Base-by-base conservation (phyloP, 169 alveolate species). In the Hammondia hammondi region DNA sequence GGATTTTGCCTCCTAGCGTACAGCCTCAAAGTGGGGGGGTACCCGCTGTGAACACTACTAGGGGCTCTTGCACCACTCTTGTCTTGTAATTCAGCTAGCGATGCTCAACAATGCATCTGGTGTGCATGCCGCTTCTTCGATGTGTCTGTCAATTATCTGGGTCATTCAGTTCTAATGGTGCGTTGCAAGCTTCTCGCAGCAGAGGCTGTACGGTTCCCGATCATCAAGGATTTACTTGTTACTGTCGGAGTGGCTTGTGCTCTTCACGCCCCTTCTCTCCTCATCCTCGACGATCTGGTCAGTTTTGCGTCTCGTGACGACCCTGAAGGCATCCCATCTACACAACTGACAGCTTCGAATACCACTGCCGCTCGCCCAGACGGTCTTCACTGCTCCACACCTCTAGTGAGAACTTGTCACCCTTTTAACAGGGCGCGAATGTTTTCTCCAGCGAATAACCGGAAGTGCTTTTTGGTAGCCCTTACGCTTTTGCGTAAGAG, bases 271-370 rank as follows among this genome's bases (percentile, higher is more conserved):
- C 90, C 90, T 19, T 10, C 90, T 19, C 72, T 82, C 70, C 90
- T 82, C 5, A 46, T 82, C 39, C 70, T 82, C 24, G 90, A 82
- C 71, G 90, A 82, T 35, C 37, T 82, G 90, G 90, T 82, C 29
- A 27, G 90, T 82, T 56, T 3, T 21, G 24, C 24, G 77, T 21
- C 32, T 27, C 77, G 77, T 14, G 32, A 4, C 2, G 35, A 67
- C 32, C 77, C 10, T 17, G 77, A 27, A 7, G 2, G 2, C 77
- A 67, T 21, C 9, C 24, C 77, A 6, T 67, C 32, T 67, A 21
- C 77, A 67, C 61, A 52, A 52, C 61, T 7, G 0, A 10, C 61
- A 14, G 61, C 10, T 7, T 10, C 61, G 61, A 14, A 7, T 52
- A 7, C 61, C 61, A 2, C 19, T 52, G 61, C 61, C 2, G 61